Evolutionary conservation across 228 moss, liverwort and hornwort species (phyloP).

Genomic region (Sphagnum magellanicum): DNA sequence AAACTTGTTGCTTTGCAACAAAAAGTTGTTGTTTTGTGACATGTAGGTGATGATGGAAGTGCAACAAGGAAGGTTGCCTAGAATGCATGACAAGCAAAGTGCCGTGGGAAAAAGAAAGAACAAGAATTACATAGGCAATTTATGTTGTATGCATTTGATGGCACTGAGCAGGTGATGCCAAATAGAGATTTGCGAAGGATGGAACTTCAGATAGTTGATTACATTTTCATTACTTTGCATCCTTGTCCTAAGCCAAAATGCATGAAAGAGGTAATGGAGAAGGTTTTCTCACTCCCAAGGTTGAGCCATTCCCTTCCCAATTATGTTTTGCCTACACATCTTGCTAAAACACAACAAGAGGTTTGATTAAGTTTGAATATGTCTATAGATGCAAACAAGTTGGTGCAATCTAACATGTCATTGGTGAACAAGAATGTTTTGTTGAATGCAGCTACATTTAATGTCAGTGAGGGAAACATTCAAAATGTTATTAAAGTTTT

Average conservation of each 20-base stretch:
- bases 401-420: background rate
- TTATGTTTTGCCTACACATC: background rate
- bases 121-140: background rate
- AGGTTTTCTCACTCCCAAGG: background rate
- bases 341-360: constrained; percentile 1
- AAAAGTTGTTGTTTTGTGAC: too few species aligned
- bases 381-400: constrained; percentile 1
- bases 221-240: background rate
- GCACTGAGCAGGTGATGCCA: background rate
- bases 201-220: background rate
- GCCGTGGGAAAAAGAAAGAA: background rate
- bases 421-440: background rate
- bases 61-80: background rate
- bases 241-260: background rate
- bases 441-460: background rate
- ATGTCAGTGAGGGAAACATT: too few species aligned
- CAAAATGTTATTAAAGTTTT: too few species aligned
- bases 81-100: background rate
- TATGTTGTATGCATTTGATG: background rate
- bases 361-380: background rate
- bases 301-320: background rate
- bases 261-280: background rate
- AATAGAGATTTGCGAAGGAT: background rate
- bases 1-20: too few species aligned
- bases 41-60: background rate